Evolutionary conservation across 495 filamentous ascomycete species (phyloP).

Genomic region (Xylaria intraflava): DNA sequence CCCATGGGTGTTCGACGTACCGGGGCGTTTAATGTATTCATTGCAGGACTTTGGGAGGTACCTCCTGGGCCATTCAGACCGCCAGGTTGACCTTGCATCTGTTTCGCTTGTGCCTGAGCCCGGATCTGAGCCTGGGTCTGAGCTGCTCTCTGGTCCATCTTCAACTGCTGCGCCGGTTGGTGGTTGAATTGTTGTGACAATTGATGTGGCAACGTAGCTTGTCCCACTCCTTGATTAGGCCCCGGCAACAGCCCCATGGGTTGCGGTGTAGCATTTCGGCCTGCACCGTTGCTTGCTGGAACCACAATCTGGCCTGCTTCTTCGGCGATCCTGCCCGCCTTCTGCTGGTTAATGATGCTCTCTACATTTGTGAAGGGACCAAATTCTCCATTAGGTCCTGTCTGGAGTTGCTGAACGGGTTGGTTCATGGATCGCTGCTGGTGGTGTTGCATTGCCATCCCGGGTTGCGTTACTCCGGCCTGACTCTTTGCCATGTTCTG

Average conservation of each 20-base stretch:
- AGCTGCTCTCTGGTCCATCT: slow-evolving; percentile 34
- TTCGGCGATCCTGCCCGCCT: slow-evolving; percentile 39
- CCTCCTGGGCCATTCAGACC: slow-evolving; percentile 35
- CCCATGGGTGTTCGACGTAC: slow-evolving; percentile 38
- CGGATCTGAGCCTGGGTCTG: slow-evolving; percentile 34
- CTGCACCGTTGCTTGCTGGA: slow-evolving; percentile 40
- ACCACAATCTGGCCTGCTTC: slow-evolving; percentile 47
- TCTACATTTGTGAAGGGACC: slow-evolving; percentile 39
- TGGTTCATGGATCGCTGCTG: slow-evolving; percentile 36
- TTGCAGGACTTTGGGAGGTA: slow-evolving; percentile 45
- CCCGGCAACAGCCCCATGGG: slow-evolving; percentile 34
- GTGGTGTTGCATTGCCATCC: slow-evolving; percentile 21
- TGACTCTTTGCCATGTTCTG: slow-evolving; percentile 19
- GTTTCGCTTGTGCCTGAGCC: slow-evolving; percentile 33
- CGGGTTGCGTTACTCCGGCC: slow-evolving; percentile 20
- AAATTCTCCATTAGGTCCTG: slow-evolving; percentile 31
- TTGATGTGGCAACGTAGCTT: slow-evolving; percentile 30
- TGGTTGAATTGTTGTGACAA: slow-evolving; percentile 32
- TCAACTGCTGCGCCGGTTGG: slow-evolving; percentile 33
- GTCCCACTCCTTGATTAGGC: slow-evolving; percentile 29
- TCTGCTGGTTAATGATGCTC: slow-evolving; percentile 43
- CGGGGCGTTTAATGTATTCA: slow-evolving; percentile 45
- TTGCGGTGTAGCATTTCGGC: slow-evolving; percentile 35
- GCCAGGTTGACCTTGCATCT: slow-evolving; percentile 44
- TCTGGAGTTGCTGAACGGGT: slow-evolving; percentile 24